These are phyloP conservation scores for Schwanniomyces polymorphus DNA, from an alignment of 805 yeast species.

Conservation along the genomic window DNA sequence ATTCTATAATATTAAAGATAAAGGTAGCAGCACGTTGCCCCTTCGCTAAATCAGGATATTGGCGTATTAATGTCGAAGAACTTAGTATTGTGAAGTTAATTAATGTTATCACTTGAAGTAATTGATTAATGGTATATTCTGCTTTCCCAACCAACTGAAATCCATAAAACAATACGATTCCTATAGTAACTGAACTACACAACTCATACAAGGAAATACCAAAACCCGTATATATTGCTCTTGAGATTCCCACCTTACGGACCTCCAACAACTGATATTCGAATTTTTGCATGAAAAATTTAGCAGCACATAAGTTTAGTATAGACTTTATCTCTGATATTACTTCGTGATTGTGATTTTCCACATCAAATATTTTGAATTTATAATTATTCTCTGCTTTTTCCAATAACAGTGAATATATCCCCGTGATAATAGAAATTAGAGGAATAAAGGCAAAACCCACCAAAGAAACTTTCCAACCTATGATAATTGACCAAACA, in stretches of 20 bases:
- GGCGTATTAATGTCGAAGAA: conserved; percentile 56
- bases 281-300: conserved; percentile 45
- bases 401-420: conserved; percentile 54
- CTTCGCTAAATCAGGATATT: conserved; percentile 76
- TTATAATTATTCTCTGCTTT: conserved; percentile 62
- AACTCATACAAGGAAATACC: conserved; percentile 62
- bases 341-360: conserved; percentile 52
- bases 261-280: conserved; percentile 26
- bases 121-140: conserved; percentile 54
- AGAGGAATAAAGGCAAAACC: conserved; percentile 76
- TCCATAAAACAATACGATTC: conserved; percentile 78
- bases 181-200: conserved; percentile 61
- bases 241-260: conserved; percentile 37
- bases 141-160: conserved; percentile 61
- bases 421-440: conserved; percentile 49
- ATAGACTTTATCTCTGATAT: conserved; percentile 65
- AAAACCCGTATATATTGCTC: conserved; percentile 65
- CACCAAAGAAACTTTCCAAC: conserved; percentile 87
- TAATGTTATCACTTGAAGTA: conserved; percentile 70
- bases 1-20: conserved; percentile 41
- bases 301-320: conserved; percentile 51
- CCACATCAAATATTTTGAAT: conserved; percentile 51
- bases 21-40: conserved; percentile 72
- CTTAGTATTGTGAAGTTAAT: conserved; percentile 71
- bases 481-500: conserved; percentile 73